phyloP scores from a whole-genome alignment of 495 filamentous ascomycete species.

The Aspergillus cristatus region DNA sequence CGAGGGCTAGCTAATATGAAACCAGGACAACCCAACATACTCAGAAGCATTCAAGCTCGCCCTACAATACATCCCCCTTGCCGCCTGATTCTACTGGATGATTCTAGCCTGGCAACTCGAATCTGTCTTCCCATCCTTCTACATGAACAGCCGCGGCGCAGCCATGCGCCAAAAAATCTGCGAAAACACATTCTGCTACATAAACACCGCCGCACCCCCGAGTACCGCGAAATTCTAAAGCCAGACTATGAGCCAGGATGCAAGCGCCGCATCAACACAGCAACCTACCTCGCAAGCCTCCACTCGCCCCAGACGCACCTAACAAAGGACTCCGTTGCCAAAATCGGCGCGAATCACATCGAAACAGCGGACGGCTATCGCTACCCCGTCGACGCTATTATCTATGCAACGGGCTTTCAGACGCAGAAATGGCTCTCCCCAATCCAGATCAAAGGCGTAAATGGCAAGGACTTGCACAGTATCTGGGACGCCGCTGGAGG shows the following conservation, averaged over 20 bases:
- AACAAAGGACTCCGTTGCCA: constrained; percentile 33
- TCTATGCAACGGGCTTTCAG: constrained; percentile 43
- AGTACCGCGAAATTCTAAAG: constrained; percentile 48
- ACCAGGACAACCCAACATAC: constrained; percentile 5
- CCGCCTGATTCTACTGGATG: constrained; percentile 4
- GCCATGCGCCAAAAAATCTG: constrained; percentile 5
- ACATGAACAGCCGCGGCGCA: constrained; percentile 2
- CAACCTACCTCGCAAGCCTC: constrained; percentile 37
- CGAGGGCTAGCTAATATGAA: no score
- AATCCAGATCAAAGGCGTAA: constrained; percentile 31
- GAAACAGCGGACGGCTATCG: constrained; percentile 31
- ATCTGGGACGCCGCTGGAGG: constrained; percentile 42
- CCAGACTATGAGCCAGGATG: constrained; percentile 48
- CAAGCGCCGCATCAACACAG: constrained; percentile 46
- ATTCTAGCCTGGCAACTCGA: constrained; percentile 5
- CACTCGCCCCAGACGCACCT: constrained; percentile 40
- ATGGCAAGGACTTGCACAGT: constrained; percentile 35
- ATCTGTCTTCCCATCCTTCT: constrained; percentile 3
- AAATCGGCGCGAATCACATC: constrained; percentile 27
- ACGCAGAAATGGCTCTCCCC: constrained; percentile 27
- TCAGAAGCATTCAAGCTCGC: constrained; percentile 3
- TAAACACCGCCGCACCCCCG: constrained; percentile 38
- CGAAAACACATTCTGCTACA: constrained; percentile 13
- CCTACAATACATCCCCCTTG: constrained; percentile 3
- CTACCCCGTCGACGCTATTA: constrained; percentile 42